These are phyloP conservation scores for Ramaria sp. DNA, from an alignment of 768 basidiomycete genomes.

Conservation along the genomic window DNA sequence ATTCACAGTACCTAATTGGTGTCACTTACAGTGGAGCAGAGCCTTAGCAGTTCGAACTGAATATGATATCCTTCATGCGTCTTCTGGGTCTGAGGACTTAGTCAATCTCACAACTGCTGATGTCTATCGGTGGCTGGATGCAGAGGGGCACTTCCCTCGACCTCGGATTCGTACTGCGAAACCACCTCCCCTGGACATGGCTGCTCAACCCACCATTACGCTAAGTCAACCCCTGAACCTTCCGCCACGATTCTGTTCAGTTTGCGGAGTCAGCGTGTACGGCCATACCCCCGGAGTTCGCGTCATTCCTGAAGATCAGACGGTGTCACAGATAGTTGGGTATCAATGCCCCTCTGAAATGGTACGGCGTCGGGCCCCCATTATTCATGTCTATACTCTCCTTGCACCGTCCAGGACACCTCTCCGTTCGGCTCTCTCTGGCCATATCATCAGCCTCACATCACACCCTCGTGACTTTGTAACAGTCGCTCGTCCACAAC, in stretches of 20 bases:
- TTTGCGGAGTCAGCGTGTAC: conserved; percentile 4
- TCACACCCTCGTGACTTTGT: conserved; percentile 13
- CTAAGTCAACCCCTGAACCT: background rate
- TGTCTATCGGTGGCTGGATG: conserved; percentile 35
- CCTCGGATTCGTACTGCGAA: conserved; percentile 11
- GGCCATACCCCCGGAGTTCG: background rate
- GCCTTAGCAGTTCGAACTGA: conserved; percentile 30
- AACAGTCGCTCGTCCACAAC: conserved; percentile 18
- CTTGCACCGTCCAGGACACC: conserved; percentile 1
- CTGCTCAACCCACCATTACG: background rate
- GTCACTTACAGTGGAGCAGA: conserved; percentile 30
- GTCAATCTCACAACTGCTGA: conserved; percentile 28
- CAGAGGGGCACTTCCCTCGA: conserved; percentile 29
- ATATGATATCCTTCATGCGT: conserved; percentile 21
- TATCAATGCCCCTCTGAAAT: conserved; percentile 7
- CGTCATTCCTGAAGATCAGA: background rate
- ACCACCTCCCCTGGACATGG: conserved; percentile 4
- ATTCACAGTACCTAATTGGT: background rate
- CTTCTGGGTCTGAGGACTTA: conserved; percentile 10
- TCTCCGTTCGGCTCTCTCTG: background rate
- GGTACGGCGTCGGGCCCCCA: conserved; percentile 3
- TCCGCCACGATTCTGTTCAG: background rate
- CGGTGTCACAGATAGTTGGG: background rate
- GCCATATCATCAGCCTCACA: background rate
- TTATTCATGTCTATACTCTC: conserved; percentile 3